These are phyloP conservation scores for Sicyos edulis DNA, from an alignment of 306 rosid genomes.

Conservation along the genomic window DNA sequence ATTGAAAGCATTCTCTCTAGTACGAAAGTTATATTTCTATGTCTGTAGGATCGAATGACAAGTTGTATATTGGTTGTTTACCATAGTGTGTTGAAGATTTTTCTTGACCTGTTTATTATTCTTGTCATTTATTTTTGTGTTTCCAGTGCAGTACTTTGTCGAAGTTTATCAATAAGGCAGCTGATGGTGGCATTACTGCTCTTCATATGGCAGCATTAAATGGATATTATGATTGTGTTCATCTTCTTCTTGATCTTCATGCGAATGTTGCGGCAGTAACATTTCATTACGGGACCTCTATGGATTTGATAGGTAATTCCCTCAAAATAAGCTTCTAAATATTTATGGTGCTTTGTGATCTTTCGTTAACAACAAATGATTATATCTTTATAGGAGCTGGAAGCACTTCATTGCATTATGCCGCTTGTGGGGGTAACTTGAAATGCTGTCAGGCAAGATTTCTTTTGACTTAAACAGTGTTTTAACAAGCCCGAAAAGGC, in stretches of 20 bases:
- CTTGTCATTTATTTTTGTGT: conserved; percentile 55
- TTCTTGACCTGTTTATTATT: conserved; percentile 23
- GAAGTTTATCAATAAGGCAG: conserved; percentile 84
- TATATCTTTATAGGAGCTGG: conserved; percentile 64
- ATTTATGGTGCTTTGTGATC: conserved; percentile 23
- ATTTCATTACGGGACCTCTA: conserved; percentile 80
- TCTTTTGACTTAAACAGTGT: conserved; percentile 1
- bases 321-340: conserved; percentile 13
- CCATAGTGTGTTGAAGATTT: neutral
- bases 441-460: conserved; percentile 92
- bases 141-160: conserved; percentile 86
- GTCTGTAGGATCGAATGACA: neutral
- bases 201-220: conserved; percentile 94
- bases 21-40: neutral
- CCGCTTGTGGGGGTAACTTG: conserved; percentile 96
- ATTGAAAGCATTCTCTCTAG: neutral
- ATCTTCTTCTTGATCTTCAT: conserved; percentile 76
- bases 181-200: conserved; percentile 93
- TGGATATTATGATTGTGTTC: conserved; percentile 83
- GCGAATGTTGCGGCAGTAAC: conserved; percentile 66
- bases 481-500: no score
- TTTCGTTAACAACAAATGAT: conserved; percentile 7
- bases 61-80: conserved; percentile 1
- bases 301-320: conserved; percentile 82
- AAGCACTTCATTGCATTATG: conserved; percentile 95